Base-by-base conservation (phyloP, 352 stramenopile species). In the Pythium sp. region DNA sequence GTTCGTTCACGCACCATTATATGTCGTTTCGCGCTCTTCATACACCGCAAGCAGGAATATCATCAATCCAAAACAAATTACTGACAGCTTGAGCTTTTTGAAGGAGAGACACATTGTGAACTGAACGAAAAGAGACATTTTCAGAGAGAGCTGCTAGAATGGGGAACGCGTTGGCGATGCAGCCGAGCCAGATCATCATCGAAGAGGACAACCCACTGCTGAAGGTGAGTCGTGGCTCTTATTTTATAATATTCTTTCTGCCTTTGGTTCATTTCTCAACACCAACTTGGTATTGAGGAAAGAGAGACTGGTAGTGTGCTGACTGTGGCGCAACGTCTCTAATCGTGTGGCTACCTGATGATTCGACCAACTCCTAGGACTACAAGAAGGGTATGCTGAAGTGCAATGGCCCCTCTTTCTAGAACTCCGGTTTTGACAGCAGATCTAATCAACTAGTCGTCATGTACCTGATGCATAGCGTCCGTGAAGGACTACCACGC, bases 191-290 rank as follows among this genome's bases (percentile, higher is more conserved):
- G 34, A 79, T 86, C 60, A 70, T 86, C 62, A 83, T 75, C 24
- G 77, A 86, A 56, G 79, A 82, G 26, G 79, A 84, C 38, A 75
- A 84, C 14, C 71, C 77, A 1, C 55, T 86, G 6, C 58, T 84
- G 24, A 65, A 79, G 24, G 79, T 86, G 49, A 32, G 69, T 43
- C 2, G 41, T 49, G 41, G 15, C 15, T 49, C 41, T 5, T 47
- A 6, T 47, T 18, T 47, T 18, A 6, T 14, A 20, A 18, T 43
- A 14, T 43, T 43, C 12, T 18, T 30, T 30, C 18, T 64, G 58
- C 30, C 30, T 62, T 47, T 30, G 20, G 18, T 12, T 46, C 11
- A 2, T 0, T 26, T 26, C 24, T 26, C 24, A 26, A 26, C 24
- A 26, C 24, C 24, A 26, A 26, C 24, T 26, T 26, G 24, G 24